Base-by-base conservation (phyloP, 495 filamentous ascomycete genomes). In the Aspergillus asperescens region DNA sequence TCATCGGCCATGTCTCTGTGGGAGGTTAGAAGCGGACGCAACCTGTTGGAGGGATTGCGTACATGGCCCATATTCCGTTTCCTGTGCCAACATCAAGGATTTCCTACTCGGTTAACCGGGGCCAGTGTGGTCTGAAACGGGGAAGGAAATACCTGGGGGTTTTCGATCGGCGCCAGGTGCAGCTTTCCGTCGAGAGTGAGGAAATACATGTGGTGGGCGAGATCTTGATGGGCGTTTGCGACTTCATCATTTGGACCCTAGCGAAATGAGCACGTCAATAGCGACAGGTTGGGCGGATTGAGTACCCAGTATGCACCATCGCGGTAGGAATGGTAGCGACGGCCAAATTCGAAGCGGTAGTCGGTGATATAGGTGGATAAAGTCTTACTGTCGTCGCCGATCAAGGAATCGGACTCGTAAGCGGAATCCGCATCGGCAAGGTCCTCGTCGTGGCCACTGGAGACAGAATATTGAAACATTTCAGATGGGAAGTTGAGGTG, bases 271-370 rank as follows among this genome's bases (percentile, higher is more conserved):
- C 29, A 15, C 10, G 29, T 5, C 29, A 32, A 7, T 7, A 12
- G 10, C 3, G 29, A 3, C 13, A 10, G 37, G 1, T 22, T 15
- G 18, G 1, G 15, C 24, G n/a, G 23, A 25, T n/a, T 18, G 12
- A 23, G 25, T 56, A 61, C 58, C 62, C 61, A 66, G 51, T 85
- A 86, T 25, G 70, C 66, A 23, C 83, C 83, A 58, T 83, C 79
- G 45, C 80, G 68, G 56, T 82, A 86, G 47, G 71, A 70, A 57
- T 86, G 82, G 59, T 87, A 87, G 31, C 82, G 73, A 28, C 83
- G 66, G n/a, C 84, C 84, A 56, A 84, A 84, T 56, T 87, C 64
- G 48, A 71, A 71, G 28, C 67, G 62, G 51, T 64, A 58, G 43
- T 60, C 60, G 29, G 59, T 60, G 52, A 62, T 65, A 37, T 64